A percentile compares a stretch with the other conserved stretches of the same genome.
These are phyloP conservation scores for Penicillium fimorum DNA, from an alignment of 495 filamentous ascomycete species.

Conservation along the genomic window DNA sequence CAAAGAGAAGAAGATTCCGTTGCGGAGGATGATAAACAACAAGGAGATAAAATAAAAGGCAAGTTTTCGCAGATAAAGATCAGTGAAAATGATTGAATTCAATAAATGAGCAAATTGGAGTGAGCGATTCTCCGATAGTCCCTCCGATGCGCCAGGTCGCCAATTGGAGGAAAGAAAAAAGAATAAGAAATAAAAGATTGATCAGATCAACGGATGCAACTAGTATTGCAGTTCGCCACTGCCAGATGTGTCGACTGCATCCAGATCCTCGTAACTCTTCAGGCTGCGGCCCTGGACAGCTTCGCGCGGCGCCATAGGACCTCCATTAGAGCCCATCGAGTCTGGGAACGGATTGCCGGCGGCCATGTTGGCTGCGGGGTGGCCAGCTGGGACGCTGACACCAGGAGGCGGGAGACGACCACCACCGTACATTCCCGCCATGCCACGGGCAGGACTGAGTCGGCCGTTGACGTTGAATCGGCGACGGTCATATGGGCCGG, in stretches of 20 bases:
- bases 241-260: constrained; percentile 62
- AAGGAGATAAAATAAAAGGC: constrained; percentile 2
- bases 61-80: constrained; percentile 5
- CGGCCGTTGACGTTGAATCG: constrained; percentile 35
- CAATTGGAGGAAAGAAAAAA: constrained; percentile 11
- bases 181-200: constrained; percentile 3
- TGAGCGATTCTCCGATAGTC: not conserved
- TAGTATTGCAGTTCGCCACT: constrained; percentile 64
- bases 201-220: constrained; percentile 10
- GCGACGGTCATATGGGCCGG: constrained; percentile 61
- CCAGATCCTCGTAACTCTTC: constrained; percentile 95
- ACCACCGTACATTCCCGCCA: constrained; percentile 38
- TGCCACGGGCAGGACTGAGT: constrained; percentile 43
- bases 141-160: constrained; percentile 14
- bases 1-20: constrained; percentile 1
- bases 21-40: constrained; percentile 2
- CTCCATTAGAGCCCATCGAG: constrained; percentile 52
- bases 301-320: constrained; percentile 72
- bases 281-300: constrained; percentile 86
- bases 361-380: constrained; percentile 42
- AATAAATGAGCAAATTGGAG: constrained; percentile 8
- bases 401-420: constrained; percentile 39
- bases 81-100: not conserved
- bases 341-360: constrained; percentile 49
- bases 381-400: constrained; percentile 39